Evolutionary conservation across 1,284 basidiomycete genomes (phyloP).

Genomic region (Pseudozyma sp.): DNA sequence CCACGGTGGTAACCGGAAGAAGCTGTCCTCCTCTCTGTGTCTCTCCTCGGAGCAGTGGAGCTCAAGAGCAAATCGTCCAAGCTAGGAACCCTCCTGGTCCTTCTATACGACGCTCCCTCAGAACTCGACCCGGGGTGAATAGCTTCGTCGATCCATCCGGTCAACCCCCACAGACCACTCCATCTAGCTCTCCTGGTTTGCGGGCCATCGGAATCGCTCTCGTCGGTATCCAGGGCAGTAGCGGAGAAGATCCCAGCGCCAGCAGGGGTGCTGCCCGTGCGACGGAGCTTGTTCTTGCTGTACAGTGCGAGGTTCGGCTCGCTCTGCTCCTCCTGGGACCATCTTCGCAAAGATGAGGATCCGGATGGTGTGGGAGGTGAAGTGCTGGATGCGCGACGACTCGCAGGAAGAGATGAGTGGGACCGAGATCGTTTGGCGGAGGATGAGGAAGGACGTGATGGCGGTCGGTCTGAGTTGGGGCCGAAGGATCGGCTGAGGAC

Average conservation of each 20-base stretch:
- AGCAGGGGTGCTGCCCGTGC: conserved; percentile 42
- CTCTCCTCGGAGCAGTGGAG: conserved; percentile 26
- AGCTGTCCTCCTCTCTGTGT: conserved; percentile 13
- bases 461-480: conserved; percentile 19
- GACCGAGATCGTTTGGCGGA: conserved; percentile 37
- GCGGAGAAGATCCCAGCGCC: conserved; percentile 19
- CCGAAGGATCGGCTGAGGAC: conserved; percentile 56
- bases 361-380: conserved; percentile 16
- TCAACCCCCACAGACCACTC: conserved; percentile 45
- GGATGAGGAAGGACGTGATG: conserved; percentile 19
- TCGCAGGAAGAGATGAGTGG: conserved; percentile 42
- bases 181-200: conserved; percentile 24
- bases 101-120: conserved; percentile 8
- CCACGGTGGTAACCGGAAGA: conserved; percentile 15
- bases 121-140: conserved; percentile 38
- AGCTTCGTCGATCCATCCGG: conserved; percentile 47
- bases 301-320: conserved; percentile 23
- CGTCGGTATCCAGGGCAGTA: conserved; percentile 30
- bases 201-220: conserved; percentile 24
- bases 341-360: conserved; percentile 37
- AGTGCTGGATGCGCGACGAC: conserved; percentile 34
- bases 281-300: conserved; percentile 25
- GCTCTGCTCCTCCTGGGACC: conserved; percentile 33
- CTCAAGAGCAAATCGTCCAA: conserved; percentile 34
- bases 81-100: conserved; percentile 31